Evolutionary conservation across 2,329 filamentous ascomycete genomes (phyloP), one percentile per base, ranked within the genome.

Genomic region (Cladosporium phlei): DNA sequence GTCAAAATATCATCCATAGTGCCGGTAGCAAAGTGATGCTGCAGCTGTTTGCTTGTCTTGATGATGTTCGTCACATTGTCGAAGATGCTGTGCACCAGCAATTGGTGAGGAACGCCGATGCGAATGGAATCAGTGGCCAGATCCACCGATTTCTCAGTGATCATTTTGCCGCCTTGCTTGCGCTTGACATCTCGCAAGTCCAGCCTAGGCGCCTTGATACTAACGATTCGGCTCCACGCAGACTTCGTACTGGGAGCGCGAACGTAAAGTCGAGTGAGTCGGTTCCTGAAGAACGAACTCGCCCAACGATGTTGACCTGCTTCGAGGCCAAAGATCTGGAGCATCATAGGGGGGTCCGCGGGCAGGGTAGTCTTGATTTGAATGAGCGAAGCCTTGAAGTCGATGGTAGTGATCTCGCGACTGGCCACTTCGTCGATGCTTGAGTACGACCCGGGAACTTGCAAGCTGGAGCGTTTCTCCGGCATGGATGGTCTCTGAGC

Each of bases 311-410:
- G 89, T 9, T 85, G 83, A 4, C 90, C 90, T 37, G 83, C 79
- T 57, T 95, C 88, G 29, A 97, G 63, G 8, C 82, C 80, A 63
- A 91, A 91, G 8, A 96, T 72, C 52, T 96, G 91, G 2, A 97
- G 59, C 87, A 98, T 90, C 66, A 97, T 73, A 0, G 83, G 79
- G n/a, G 93, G 94, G 58, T 97, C 90, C 14, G 83, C 75, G 1
- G 93, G 91, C 79, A 97, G 83, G 34, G 83, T 82, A 4, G 86
- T 87, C 67, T 97, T 97, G 55, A 97, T 67, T 62, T 97, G 91
- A 16, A 97, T 69, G 25, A 96, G 76, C 1, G 82, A 79, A 4
- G 85, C 82, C 65, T 87, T 93, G 57, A 95, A 72, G 61, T 97
- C 91, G 14, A 95, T 67, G 1, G 86, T 86, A 10, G 94, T 69